Evolutionary conservation across 2,329 filamentous ascomycete genomes (phyloP).

Genomic region (Penicillium thymicola): DNA sequence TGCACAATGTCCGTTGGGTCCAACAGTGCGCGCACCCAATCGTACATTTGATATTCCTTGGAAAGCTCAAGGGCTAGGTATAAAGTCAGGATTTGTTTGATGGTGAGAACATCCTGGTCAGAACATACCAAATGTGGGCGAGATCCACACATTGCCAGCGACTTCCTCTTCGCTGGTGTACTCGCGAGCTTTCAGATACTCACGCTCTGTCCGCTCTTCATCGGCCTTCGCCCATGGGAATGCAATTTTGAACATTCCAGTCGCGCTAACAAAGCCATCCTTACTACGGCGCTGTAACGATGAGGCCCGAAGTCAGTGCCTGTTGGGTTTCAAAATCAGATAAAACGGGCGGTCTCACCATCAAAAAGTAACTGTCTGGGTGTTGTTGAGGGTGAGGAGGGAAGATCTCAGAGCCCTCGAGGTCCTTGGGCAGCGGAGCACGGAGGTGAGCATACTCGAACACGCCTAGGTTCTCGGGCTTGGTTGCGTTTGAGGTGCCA

Average conservation of each 20-base stretch:
- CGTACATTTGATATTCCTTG: slow-evolving; percentile 77
- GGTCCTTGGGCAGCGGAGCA: slow-evolving; percentile 85
- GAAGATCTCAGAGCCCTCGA: slow-evolving; percentile 87
- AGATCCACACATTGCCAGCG: slow-evolving; percentile 95
- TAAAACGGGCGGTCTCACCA: slow-evolving; percentile 53
- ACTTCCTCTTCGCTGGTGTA: slow-evolving; percentile 88
- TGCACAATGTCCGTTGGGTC: slow-evolving; percentile 77
- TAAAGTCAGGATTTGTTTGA: slow-evolving; percentile 10
- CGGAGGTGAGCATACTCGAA: slow-evolving; percentile 97
- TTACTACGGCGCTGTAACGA: slow-evolving; percentile 56
- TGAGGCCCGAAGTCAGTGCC: not conserved
- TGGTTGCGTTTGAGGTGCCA: slow-evolving; percentile 67
- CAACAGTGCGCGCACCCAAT: slow-evolving; percentile 90
- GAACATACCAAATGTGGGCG: slow-evolving; percentile 64
- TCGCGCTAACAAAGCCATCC: slow-evolving; percentile 64
- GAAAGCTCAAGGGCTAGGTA: slow-evolving; percentile 74
- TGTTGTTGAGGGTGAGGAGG: slow-evolving; percentile 62
- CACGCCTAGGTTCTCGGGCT: slow-evolving; percentile 69
- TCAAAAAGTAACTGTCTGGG: slow-evolving; percentile 93
- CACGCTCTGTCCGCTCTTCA: slow-evolving; percentile 59
- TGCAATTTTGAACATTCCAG: slow-evolving; percentile 68
- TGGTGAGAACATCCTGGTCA: slow-evolving; percentile 33
- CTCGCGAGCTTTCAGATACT: slow-evolving; percentile 76
- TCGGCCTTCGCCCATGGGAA: slow-evolving; percentile 62
- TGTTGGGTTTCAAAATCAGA: not conserved